Evolutionary conservation across 305 asterid genomes (phyloP).

Genomic region (Solanum hybrid): DNA sequence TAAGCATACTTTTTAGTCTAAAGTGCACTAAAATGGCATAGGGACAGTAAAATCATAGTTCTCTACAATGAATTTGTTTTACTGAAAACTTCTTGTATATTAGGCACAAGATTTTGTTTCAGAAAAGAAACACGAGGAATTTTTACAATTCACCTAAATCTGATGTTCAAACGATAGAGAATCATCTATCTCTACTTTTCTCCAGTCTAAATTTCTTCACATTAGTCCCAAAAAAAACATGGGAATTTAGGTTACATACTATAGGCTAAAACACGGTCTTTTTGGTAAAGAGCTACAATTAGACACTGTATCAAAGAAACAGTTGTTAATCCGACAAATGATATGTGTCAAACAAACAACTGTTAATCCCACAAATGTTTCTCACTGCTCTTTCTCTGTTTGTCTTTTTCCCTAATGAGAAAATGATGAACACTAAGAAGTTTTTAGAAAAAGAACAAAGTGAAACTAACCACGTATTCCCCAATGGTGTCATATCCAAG

Average conservation of each 20-base stretch:
- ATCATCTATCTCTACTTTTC: not conserved
- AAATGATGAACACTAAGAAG: not conserved
- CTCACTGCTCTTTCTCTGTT: not conserved
- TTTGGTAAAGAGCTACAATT: not conserved
- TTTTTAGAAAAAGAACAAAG: not conserved
- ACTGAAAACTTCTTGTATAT: not conserved
- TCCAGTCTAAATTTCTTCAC: not conserved
- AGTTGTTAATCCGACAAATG: not conserved
- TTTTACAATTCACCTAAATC: not conserved
- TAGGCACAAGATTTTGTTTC: not conserved
- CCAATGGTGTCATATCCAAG: conserved; percentile 10
- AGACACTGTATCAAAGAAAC: not conserved
- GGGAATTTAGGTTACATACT: not conserved
- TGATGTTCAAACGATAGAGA: not conserved
- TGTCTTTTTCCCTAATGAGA: not conserved
- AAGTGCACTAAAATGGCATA: not conserved
- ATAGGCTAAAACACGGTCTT: not conserved
- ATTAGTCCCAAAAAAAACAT: not conserved
- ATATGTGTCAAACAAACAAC: not conserved
- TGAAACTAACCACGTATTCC: conserved; percentile 1
- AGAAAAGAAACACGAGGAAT: not conserved
- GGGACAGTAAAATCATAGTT: not conserved
- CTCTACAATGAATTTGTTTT: not conserved
- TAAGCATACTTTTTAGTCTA: not conserved
- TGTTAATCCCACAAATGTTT: not conserved